Evolutionary conservation across 139 green algal species (phyloP).

Genomic region (Desmodesmus armatus): DNA sequence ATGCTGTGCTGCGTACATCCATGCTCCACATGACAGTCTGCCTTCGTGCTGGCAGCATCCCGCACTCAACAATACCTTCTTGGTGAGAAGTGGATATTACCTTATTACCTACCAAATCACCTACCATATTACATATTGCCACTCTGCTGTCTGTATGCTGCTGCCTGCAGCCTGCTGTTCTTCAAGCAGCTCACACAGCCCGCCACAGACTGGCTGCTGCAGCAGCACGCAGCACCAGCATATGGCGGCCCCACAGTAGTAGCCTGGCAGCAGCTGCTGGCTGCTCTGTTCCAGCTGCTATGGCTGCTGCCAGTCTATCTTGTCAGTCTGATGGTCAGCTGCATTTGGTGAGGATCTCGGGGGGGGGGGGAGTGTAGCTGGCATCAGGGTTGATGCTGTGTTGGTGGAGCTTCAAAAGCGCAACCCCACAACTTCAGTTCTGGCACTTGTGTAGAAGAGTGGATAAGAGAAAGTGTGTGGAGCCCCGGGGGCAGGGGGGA

Average conservation of each 20-base stretch:
- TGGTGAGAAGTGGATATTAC: too few relatives aligned
- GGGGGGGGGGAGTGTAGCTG: neutral
- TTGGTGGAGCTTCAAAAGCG: too few relatives aligned
- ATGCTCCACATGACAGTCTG: too few relatives aligned
- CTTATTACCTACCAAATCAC: too few relatives aligned
- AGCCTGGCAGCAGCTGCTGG: slow-evolving; percentile 32
- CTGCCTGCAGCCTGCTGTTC: neutral
- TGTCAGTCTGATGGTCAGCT: slow-evolving; percentile 79
- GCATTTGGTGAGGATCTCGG: slow-evolving; percentile 71
- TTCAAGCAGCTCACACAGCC: neutral
- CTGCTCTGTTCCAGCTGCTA: slow-evolving; percentile 57
- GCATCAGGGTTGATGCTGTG: neutral
- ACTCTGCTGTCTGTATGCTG: too few relatives aligned
- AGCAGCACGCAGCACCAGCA: slow-evolving; percentile 33
- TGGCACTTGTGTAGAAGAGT: neutral
- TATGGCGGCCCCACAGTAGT: slow-evolving; percentile 1
- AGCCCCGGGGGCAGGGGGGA: too few relatives aligned
- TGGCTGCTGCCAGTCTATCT: slow-evolving; percentile 84
- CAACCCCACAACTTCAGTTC: neutral
- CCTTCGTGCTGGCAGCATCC: too few relatives aligned
- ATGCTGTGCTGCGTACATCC: too few relatives aligned
- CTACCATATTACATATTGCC: too few relatives aligned
- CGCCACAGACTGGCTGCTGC: slow-evolving; percentile 57
- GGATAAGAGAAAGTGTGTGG: too few relatives aligned
- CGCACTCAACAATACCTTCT: too few relatives aligned